Conservation (phyloP, 306 rosid species). For the Trifolium dubium region DNA sequence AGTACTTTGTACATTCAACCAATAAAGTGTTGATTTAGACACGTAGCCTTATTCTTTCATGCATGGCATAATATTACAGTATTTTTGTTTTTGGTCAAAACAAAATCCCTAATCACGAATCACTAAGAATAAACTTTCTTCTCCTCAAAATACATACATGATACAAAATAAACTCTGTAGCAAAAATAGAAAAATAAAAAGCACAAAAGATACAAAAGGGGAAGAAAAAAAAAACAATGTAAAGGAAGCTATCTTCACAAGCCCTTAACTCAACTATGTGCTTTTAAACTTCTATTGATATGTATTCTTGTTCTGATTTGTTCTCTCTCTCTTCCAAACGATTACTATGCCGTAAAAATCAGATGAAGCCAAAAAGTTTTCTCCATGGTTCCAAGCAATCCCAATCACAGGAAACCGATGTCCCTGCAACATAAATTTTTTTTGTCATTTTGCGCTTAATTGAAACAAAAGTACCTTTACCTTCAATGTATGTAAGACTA, state of each 20-base stretch:
- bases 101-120: slow-evolving; percentile 29
- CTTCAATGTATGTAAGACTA: slow-evolving; percentile 33
- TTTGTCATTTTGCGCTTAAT: slow-evolving; percentile 38
- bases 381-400: slow-evolving; percentile 96
- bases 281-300: slow-evolving; percentile 28
- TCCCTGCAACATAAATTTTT: slow-evolving; percentile 67
- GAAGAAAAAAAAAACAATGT: slow-evolving; percentile 28
- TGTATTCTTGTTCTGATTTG: slow-evolving; percentile 48
- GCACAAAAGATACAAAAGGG: slow-evolving; percentile 42
- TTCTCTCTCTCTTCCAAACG: slow-evolving; percentile 94
- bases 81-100: slow-evolving; percentile 11
- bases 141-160: slow-evolving; percentile 26
- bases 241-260: slow-evolving; percentile 35
- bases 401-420: slow-evolving; percentile 90
- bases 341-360: slow-evolving; percentile 90
- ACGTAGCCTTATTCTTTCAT: too few relatives aligned
- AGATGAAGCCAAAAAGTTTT: slow-evolving; percentile 89
- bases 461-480: neutral
- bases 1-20: neutral
- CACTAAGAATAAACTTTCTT: slow-evolving; percentile 38
- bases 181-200: slow-evolving; percentile 18
- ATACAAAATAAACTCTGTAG: slow-evolving; percentile 17
- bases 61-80: too few relatives aligned
- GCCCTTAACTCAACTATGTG: slow-evolving; percentile 33
- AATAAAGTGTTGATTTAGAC: neutral